Conservation (phyloP, 768 basidiomycete genomes). For the Boletus fagicola region DNA sequence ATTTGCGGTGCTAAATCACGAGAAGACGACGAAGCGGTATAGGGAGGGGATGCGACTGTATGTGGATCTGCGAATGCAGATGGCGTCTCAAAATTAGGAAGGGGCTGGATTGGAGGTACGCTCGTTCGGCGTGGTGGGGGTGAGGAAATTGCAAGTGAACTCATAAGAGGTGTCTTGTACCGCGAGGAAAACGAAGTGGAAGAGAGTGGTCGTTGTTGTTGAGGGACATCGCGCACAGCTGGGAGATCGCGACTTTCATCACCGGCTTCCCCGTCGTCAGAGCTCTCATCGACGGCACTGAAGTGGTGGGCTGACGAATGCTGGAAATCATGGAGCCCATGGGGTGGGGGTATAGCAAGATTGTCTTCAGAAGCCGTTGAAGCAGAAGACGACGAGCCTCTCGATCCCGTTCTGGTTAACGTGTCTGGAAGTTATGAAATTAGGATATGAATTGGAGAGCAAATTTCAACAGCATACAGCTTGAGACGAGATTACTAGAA, state of each 20-base stretch:
- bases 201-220: slow-evolving; percentile 60
- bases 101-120: slow-evolving; percentile 68
- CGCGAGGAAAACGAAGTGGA: slow-evolving; percentile 62
- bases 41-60: slow-evolving; percentile 37
- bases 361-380: slow-evolving; percentile 53
- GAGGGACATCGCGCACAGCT: slow-evolving; percentile 38
- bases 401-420: slow-evolving; percentile 42
- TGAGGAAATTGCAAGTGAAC: slow-evolving; percentile 58
- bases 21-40: slow-evolving; percentile 38
- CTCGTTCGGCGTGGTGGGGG: slow-evolving; percentile 42
- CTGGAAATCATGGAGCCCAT: slow-evolving; percentile 14
- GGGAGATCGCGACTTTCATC: slow-evolving; percentile 48
- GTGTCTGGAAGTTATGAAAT: slow-evolving; percentile 28
- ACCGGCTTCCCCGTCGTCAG: slow-evolving; percentile 48
- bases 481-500: slow-evolving; percentile 60
- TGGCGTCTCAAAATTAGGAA: slow-evolving; percentile 65
- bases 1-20: slow-evolving; percentile 39
- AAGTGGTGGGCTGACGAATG: slow-evolving; percentile 12
- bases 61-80: slow-evolving; percentile 65
- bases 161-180: slow-evolving; percentile 74
- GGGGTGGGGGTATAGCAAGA: slow-evolving; percentile 21
- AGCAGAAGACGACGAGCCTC: slow-evolving; percentile 61
- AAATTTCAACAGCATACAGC: slow-evolving; percentile 44
- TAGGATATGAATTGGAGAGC: not conserved
- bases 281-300: slow-evolving; percentile 33